Percentiles rank a stretch among this genome's conserved stretches.
Conservation (phyloP, 768 basidiomycete genomes). For the Pleurotus eryngii region DNA sequence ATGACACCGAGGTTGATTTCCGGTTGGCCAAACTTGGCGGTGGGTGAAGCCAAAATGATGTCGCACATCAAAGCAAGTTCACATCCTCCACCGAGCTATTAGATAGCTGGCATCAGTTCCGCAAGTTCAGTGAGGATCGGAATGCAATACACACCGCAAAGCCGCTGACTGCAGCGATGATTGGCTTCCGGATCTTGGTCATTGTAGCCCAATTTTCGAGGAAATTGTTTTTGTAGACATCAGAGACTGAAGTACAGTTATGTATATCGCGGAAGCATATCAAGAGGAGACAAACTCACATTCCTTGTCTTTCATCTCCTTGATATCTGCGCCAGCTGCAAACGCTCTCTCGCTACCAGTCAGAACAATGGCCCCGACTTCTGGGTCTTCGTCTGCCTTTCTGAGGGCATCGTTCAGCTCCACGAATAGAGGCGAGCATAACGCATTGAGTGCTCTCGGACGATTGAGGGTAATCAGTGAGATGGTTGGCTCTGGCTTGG, state of each 20-base stretch:
- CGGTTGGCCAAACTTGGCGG: slow-evolving; percentile 91
- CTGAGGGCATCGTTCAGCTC: slow-evolving; percentile 79
- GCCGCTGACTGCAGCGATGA: slow-evolving; percentile 95
- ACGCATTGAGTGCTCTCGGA: slow-evolving; percentile 87
- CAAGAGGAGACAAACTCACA: slow-evolving; percentile 46
- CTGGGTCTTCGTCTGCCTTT: slow-evolving; percentile 66
- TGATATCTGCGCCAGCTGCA: slow-evolving; percentile 99
- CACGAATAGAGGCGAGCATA: slow-evolving; percentile 73
- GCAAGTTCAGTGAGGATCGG: no score
- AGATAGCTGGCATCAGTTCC: background rate
- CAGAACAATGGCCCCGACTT: slow-evolving; percentile 81
- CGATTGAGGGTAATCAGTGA: slow-evolving; percentile 86
- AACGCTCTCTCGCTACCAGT: slow-evolving; percentile 94
- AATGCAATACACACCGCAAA: slow-evolving; percentile 64
- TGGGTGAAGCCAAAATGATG: slow-evolving; percentile 88
- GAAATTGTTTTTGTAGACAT: slow-evolving; percentile 85
- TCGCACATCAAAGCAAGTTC: slow-evolving; percentile 97
- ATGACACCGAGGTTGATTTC: slow-evolving; percentile 96
- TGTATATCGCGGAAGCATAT: background rate
- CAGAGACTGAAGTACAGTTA: slow-evolving; percentile 51
- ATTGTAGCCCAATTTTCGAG: slow-evolving; percentile 81
- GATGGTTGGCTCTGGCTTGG: slow-evolving; percentile 64
- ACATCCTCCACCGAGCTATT: slow-evolving; percentile 92
- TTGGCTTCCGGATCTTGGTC: slow-evolving; percentile 77
- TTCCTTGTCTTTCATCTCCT: slow-evolving; percentile 97